Evolutionary conservation across 1,139 yeast genomes (phyloP).

Genomic region (Sugiyamaella neomexicana): DNA sequence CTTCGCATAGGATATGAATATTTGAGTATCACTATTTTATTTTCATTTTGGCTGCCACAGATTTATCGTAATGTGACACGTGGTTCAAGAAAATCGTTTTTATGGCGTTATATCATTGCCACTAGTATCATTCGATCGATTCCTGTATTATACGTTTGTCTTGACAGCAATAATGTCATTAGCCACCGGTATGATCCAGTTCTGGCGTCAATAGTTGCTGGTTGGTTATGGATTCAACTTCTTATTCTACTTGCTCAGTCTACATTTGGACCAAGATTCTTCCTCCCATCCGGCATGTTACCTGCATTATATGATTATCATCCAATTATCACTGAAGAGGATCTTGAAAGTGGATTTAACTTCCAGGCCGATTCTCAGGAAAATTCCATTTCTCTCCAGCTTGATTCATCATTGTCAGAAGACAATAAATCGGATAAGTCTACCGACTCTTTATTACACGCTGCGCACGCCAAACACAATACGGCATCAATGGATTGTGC

Average conservation of each 20-base stretch:
- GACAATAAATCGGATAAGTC: constrained; percentile 11
- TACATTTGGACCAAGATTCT: constrained; percentile 74
- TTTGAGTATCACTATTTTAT: constrained; percentile 50
- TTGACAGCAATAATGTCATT: constrained; percentile 45
- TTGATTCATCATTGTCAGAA: constrained; percentile 1
- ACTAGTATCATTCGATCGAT: constrained; percentile 60
- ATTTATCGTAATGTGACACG: constrained; percentile 73
- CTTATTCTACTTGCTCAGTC: constrained; percentile 59
- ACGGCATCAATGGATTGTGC: constrained; percentile 62
- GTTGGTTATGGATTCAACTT: constrained; percentile 62
- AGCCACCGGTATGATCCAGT: constrained; percentile 58
- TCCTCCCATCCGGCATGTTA: constrained; percentile 69
- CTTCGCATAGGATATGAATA: constrained; percentile 62
- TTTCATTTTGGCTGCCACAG: constrained; percentile 91
- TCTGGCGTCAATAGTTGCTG: constrained; percentile 47
- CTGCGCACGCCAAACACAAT: constrained; percentile 6
- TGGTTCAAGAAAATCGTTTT: constrained; percentile 64
- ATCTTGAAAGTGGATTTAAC: constrained; percentile 58
- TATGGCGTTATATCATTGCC: constrained; percentile 70
- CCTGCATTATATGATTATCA: constrained; percentile 85
- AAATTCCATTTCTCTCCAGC: constrained; percentile 23
- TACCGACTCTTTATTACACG: constrained; percentile 9
- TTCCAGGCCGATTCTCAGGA: constrained; percentile 34
- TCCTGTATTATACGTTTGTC: constrained; percentile 65
- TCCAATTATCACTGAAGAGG: constrained; percentile 58